Percentiles rank a stretch among this genome's conserved stretches.
These are phyloP conservation scores for Hypoxylon sp. DNA, from an alignment of 2,329 filamentous ascomycete genomes.

Conservation along the genomic window DNA sequence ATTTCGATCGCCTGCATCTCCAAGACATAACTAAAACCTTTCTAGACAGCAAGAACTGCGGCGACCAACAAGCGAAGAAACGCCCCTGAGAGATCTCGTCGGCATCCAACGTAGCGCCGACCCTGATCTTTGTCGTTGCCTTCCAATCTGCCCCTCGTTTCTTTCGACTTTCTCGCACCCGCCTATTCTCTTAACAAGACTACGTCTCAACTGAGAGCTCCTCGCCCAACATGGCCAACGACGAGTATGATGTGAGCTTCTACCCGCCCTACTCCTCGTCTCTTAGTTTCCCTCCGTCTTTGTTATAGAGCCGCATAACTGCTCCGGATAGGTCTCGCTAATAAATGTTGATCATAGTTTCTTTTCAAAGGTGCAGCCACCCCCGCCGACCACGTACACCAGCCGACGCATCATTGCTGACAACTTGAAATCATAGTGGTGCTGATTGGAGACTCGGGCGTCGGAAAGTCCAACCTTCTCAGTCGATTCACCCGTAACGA, in stretches of 20 bases:
- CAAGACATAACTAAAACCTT: constrained; percentile 34
- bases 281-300: constrained; percentile 6
- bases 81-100: constrained; percentile 12
- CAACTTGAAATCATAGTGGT: constrained; percentile 73
- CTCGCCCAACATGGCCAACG: constrained; percentile 87
- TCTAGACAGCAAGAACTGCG: constrained; percentile 24
- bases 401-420: constrained; percentile 48
- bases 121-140: constrained; percentile 39
- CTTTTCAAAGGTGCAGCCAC: constrained; percentile 90
- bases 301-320: not conserved
- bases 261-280: constrained; percentile 42
- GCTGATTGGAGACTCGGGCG: constrained; percentile 98
- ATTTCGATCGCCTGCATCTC: constrained; percentile 35
- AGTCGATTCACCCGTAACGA: constrained; percentile 99
- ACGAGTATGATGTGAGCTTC: constrained; percentile 98
- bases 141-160: constrained; percentile 15
- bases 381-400: constrained; percentile 36
- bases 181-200: constrained; percentile 33
- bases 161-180: constrained; percentile 14
- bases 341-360: constrained; percentile 72
- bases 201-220: constrained; percentile 29
- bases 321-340: constrained; percentile 38
- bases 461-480: constrained; percentile 99
- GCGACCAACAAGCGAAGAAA: constrained; percentile 24
- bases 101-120: constrained; percentile 33